Evolutionary conservation across 805 yeast species (phyloP).

Genomic region (Hyphopichia homilentoma): DNA sequence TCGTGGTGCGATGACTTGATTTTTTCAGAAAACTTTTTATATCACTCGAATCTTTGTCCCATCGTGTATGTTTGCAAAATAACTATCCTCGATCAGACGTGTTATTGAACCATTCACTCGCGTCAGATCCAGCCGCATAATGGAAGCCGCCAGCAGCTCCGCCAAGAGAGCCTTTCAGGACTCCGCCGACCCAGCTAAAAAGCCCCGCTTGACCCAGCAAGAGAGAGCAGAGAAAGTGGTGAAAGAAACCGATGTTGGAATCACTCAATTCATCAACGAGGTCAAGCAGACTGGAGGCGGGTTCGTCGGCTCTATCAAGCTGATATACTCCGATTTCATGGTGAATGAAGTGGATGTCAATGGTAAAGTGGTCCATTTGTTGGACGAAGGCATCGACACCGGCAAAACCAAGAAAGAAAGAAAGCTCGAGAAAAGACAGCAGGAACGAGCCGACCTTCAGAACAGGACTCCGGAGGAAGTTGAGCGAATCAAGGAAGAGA

Average conservation of each 20-base stretch:
- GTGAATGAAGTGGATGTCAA: slow-evolving; percentile 79
- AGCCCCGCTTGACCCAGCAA: slow-evolving; percentile 4
- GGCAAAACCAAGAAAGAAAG: slow-evolving; percentile 46
- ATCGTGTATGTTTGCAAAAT: slow-evolving; percentile 1
- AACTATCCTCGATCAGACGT: slow-evolving; percentile 2
- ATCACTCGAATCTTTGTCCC: no score
- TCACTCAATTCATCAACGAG: slow-evolving; percentile 60
- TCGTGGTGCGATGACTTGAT: no score
- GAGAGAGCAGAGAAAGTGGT: slow-evolving; percentile 39
- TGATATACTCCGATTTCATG: slow-evolving; percentile 86
- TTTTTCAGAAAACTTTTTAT: no score
- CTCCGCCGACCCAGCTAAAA: neutral
- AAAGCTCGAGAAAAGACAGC: slow-evolving; percentile 40
- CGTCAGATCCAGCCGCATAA: slow-evolving; percentile 1
- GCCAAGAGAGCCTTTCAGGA: neutral
- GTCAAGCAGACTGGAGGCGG: slow-evolving; percentile 46
- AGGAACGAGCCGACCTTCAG: slow-evolving; percentile 29
- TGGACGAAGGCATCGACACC: slow-evolving; percentile 64
- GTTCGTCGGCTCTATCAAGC: slow-evolving; percentile 77
- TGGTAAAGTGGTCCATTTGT: slow-evolving; percentile 70
- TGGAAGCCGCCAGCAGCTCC: neutral
- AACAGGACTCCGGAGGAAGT: slow-evolving; percentile 30
- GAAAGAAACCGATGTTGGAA: slow-evolving; percentile 82
- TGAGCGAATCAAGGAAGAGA: slow-evolving; percentile 22
- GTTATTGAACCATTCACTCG: neutral